Percentiles rank a stretch among this genome's conserved stretches.
These are phyloP conservation scores for Effrenium voratum DNA, from an alignment of 73 alveolate species.

Conservation along the genomic window DNA sequence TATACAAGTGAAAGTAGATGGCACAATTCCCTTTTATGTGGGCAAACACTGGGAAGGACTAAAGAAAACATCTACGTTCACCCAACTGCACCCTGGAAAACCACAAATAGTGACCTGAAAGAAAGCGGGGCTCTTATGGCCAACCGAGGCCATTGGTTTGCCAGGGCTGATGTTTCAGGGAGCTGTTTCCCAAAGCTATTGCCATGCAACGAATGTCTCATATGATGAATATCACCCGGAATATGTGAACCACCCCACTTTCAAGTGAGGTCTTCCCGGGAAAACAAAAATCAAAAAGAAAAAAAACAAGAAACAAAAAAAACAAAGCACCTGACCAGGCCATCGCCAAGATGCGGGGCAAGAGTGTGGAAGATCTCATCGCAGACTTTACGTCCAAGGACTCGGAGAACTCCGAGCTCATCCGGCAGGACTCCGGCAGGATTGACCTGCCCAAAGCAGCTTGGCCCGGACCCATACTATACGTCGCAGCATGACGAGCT, in stretches of 20 bases:
- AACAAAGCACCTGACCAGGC: constrained; percentile 22
- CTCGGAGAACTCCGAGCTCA: background rate
- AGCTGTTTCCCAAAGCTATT: too few relatives aligned
- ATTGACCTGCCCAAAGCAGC: constrained; percentile 46
- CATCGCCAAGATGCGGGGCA: constrained; percentile 59
- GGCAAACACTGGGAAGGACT: too few relatives aligned
- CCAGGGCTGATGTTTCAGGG: too few relatives aligned
- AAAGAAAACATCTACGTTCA: too few relatives aligned
- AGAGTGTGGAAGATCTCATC: constrained; percentile 67
- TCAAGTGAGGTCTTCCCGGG: background rate
- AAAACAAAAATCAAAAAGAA: background rate
- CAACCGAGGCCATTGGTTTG: too few relatives aligned
- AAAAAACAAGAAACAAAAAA: background rate
- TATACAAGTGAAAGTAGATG: too few relatives aligned
- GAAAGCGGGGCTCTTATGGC: too few relatives aligned
- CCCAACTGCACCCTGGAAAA: too few relatives aligned
- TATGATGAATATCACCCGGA: background rate
- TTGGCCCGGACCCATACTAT: background rate
- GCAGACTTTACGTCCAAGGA: constrained; percentile 29
- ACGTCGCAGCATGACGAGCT: background rate
- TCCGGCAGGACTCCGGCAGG: constrained; percentile 27
- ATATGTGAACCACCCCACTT: background rate
- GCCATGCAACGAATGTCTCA: background rate
- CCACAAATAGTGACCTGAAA: too few relatives aligned
- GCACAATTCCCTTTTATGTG: too few relatives aligned